Conservation (phyloP, 2,329 filamentous ascomycete genomes). For the Botryotinia narcissicola region DNA sequence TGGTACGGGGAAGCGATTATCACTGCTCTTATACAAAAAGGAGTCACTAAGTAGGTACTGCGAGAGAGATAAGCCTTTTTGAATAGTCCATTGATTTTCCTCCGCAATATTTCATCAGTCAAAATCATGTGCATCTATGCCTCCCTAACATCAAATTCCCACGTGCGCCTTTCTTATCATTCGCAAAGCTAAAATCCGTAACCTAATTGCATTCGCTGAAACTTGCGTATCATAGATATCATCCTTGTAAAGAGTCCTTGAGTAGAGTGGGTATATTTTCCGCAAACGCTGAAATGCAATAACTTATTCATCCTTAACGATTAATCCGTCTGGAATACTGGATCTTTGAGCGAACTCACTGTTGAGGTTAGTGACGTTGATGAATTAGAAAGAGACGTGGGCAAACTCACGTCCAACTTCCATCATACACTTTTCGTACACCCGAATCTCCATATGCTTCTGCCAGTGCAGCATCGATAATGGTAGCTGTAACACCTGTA, state of each 20-base stretch:
- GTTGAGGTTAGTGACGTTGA: constrained; percentile 20
- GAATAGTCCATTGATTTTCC: background rate
- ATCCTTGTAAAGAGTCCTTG: constrained; percentile 15
- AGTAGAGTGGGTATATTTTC: constrained; percentile 20
- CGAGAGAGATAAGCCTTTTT: background rate
- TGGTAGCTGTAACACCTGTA: constrained; percentile 88
- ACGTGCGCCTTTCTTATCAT: background rate
- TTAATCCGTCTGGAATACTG: constrained; percentile 59
- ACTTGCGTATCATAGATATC: constrained; percentile 15
- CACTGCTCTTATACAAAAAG: background rate
- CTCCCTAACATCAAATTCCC: constrained; percentile 1
- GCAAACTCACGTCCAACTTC: constrained; percentile 87
- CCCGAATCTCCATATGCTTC: constrained; percentile 70
- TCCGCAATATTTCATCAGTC: background rate
- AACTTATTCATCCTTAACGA: constrained; percentile 47
- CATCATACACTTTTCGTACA: constrained; percentile 81
- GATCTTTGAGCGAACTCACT: constrained; percentile 69
- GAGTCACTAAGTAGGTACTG: background rate
- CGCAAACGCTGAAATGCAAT: constrained; percentile 19
- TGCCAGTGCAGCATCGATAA: constrained; percentile 82
- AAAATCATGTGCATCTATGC: background rate
- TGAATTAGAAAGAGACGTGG: background rate
- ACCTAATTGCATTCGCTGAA: constrained; percentile 1
- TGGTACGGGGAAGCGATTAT: background rate
- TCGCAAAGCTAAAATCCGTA: background rate